Evolutionary conservation across 2,329 filamentous ascomycete genomes (phyloP), one percentile per base, ranked within the genome.

Genomic region (Dothiorella sarmentorum): DNA sequence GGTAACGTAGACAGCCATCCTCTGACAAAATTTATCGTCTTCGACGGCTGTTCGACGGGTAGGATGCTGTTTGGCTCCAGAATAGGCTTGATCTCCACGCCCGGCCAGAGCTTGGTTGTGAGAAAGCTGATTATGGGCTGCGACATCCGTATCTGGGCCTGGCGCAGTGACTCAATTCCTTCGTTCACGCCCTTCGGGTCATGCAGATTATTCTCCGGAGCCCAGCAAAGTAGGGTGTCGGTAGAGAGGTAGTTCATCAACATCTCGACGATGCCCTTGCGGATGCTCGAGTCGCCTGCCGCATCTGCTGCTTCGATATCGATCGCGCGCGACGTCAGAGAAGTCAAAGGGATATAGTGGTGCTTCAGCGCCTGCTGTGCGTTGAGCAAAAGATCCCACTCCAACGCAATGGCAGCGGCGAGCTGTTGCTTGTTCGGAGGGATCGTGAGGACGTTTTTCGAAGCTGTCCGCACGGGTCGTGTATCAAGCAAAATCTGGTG

Each of bases 141-240:
- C 0, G 91, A 86, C 0, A 84, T 82, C 37, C 81, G 78, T 66
- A 85, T 82, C 76, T 99, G 94, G 18, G 86, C 77, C 44, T 88
- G 81, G 15, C 91, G 82, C 55, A 99, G 79, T 7, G 82, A 85
- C 66, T 85, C 79, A 33, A 76, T 77, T 59, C 58, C 74, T 4
- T 78, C 79, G 58, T 80, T 79, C 9, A 58, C 11, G 45, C 67
- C 67, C 22, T 65, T 62, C 3, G 77, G 72, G 38, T 85, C 71
- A 69, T 81, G 74, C 60, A 76, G 64, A 44, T 75, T 75, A 58
- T 76, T 75, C 67, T 80, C 80, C 0, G 86, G 86, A 17, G 85
- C 91, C 90, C 91, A 96, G 82, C 93, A 97, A 1, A 99, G 84
- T 33, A 97, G 77, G 0, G 90, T 92, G 75, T 99, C 94, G 1